Base-by-base conservation (phyloP, 345 rosid species). In the Cardamine resedifolia region DNA sequence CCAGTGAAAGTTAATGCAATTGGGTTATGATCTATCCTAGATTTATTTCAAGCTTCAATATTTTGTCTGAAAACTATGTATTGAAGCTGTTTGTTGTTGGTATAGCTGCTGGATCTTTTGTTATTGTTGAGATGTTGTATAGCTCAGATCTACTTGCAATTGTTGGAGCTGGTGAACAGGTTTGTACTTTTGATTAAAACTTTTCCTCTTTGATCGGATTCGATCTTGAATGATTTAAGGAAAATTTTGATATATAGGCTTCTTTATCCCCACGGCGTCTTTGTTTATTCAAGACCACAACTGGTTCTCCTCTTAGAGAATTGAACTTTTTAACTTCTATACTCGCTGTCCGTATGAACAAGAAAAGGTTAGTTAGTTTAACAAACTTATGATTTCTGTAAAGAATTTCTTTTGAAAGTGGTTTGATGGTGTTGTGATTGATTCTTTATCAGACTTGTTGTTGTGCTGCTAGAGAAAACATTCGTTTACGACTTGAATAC, bases 91-190 rank as follows among this genome's bases (percentile, higher is more conserved):
- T 65, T 18, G 12, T 68, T 71, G 68, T 41, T 49, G 53, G 3
- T 78, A 49, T 49, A 93, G 98, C 84, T 81, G 77, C 71, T 75
- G 98, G 97, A 71, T 89, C 87, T 77, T 93, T 85, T 72, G 58
- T 59, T 55, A 79, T 93, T 72, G 98, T 90, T 50, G 97, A 93
- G 72, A 93, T 93, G 98, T 85, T 93, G 64, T 88, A 87, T 68
- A 78, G 90, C 81, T 83, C 97, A 38, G 90, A 87, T 84, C 97
- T 93, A 49, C 92, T 93, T 45, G 98, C 98, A 50, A 81, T 93
- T 81, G 97, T 93, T 68, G 98, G 97, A 56, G 98, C 96, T 49
- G 98, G 98, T 68, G 98, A 88, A 78, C 98, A 92, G 98, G 98
- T 92, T 67, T 60, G 58, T 30, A 27, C 30, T 58, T n/a, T 24